These are phyloP conservation scores for Conringia planisiliqua DNA, from an alignment of 345 rosid genomes.

Conservation along the genomic window DNA sequence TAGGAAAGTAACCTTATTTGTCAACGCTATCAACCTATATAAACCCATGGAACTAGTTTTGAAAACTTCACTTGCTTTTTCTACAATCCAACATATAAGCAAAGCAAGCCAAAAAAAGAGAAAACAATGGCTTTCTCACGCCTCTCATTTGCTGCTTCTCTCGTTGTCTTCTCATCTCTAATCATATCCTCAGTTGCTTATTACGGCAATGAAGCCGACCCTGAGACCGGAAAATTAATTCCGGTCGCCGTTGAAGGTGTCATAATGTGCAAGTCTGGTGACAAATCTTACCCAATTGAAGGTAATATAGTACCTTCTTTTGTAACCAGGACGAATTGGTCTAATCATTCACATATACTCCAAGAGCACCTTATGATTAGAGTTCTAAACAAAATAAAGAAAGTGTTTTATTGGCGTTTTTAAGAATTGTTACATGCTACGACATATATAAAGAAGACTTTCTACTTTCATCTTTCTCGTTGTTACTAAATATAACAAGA, in stretches of 20 bases:
- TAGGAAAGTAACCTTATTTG: not conserved
- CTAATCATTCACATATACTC: not conserved
- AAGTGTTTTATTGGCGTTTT: not conserved
- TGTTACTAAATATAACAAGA: not conserved
- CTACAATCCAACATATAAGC: not conserved
- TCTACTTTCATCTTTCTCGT: not conserved
- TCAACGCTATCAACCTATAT: slow-evolving; percentile 21
- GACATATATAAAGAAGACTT: not conserved
- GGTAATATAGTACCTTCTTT: slow-evolving; percentile 35
- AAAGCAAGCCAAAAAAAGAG: slow-evolving; percentile 1
- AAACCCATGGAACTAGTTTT: slow-evolving; percentile 8
- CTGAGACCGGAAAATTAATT: slow-evolving; percentile 30
- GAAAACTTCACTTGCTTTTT: slow-evolving; percentile 29
- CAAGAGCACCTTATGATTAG: not conserved
- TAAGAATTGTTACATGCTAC: not conserved
- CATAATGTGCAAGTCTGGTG: slow-evolving; percentile 50
- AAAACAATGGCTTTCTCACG: slow-evolving; percentile 29
- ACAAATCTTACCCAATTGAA: slow-evolving; percentile 44
- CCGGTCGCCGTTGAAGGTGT: slow-evolving; percentile 50
- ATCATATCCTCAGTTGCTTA: slow-evolving; percentile 31
- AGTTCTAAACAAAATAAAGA: not conserved
- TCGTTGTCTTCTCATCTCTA: slow-evolving; percentile 30
- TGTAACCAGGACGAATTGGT: not conserved
- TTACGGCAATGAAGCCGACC: slow-evolving; percentile 25
- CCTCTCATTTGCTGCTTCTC: slow-evolving; percentile 29